Percentiles rank a stretch among this genome's conserved stretches.
These are phyloP conservation scores for Byssothecium circinans DNA, from an alignment of 2,329 filamentous ascomycete species.

Conservation along the genomic window DNA sequence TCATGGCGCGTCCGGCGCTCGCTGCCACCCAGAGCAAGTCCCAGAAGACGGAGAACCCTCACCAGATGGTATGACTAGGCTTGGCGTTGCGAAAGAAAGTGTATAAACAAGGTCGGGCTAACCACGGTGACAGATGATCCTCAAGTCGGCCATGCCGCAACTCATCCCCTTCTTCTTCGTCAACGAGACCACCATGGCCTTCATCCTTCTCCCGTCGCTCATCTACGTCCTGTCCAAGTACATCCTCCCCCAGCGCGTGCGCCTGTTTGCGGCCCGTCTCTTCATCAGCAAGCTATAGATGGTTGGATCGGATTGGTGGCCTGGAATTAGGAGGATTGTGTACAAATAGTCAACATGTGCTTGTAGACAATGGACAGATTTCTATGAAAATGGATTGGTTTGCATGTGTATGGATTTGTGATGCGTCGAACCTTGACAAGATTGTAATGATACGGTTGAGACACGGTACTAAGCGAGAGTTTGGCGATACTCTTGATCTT, in stretches of 20 bases:
- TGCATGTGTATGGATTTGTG: neutral
- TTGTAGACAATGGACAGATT: constrained; percentile 38
- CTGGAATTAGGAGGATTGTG: constrained; percentile 20
- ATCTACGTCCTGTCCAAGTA: constrained; percentile 51
- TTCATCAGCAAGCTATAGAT: constrained; percentile 50
- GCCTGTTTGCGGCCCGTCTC: constrained; percentile 45
- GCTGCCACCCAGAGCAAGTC: constrained; percentile 38
- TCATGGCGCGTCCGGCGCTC: constrained; percentile 41
- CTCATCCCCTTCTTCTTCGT: constrained; percentile 51
- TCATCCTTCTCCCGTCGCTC: constrained; percentile 46
- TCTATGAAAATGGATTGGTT: neutral
- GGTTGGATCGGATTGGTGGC: neutral
- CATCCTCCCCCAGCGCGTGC: constrained; percentile 47
- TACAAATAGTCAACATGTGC: constrained; percentile 39
- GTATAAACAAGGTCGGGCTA: constrained; percentile 15
- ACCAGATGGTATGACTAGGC: constrained; percentile 36
- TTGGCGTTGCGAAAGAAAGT: neutral
- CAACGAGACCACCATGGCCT: constrained; percentile 48
- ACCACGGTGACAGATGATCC: constrained; percentile 34
- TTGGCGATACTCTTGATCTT: too few species aligned
- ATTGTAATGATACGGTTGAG: too few species aligned
- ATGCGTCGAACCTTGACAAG: neutral
- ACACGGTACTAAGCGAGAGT: neutral
- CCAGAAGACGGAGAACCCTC: constrained; percentile 33
- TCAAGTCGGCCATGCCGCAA: constrained; percentile 50